Conservation (phyloP, 257 asterid genomes). For the Nicotiana knightiana region DNA sequence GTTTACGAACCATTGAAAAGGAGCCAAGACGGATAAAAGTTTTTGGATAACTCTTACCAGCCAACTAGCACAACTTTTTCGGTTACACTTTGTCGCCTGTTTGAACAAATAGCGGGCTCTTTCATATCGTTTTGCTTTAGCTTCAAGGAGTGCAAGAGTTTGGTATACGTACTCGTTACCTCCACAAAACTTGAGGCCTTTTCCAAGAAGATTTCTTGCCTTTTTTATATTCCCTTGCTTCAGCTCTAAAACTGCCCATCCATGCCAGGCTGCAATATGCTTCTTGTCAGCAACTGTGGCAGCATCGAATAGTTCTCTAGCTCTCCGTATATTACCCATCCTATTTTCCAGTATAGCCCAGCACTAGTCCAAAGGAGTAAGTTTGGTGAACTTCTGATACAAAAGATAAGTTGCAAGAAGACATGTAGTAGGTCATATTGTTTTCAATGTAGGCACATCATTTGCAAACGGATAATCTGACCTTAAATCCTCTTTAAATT, state of each 20-base stretch:
- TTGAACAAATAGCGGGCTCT: slow-evolving; percentile 82
- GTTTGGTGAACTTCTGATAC: slow-evolving; percentile 13
- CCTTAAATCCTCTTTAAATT: neutral
- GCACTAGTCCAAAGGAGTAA: slow-evolving; percentile 48
- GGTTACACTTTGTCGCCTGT: slow-evolving; percentile 87
- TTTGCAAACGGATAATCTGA: neutral
- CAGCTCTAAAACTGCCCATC: slow-evolving; percentile 94
- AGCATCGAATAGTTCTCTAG: slow-evolving; percentile 88
- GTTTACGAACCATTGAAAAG: neutral
- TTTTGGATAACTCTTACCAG: slow-evolving; percentile 52
- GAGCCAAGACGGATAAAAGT: neutral
- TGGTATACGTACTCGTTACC: slow-evolving; percentile 92
- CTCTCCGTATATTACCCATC: slow-evolving; percentile 75
- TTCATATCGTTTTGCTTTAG: slow-evolving; percentile 65
- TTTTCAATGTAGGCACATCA: neutral
- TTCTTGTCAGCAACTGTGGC: slow-evolving; percentile 90
- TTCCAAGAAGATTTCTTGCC: slow-evolving; percentile 89
- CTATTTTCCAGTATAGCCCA: slow-evolving; percentile 94
- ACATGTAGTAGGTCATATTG: slow-evolving; percentile 5
- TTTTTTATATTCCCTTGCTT: slow-evolving; percentile 76
- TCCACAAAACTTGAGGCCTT: slow-evolving; percentile 78
- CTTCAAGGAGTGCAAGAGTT: slow-evolving; percentile 91
- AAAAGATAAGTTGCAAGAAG: slow-evolving; percentile 6
- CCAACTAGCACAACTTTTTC: slow-evolving; percentile 98
- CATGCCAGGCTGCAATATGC: slow-evolving; percentile 98